Percentiles rank a stretch among this genome's conserved stretches.
Conservation (phyloP, 805 yeast species). For the Candida hungchunana region DNA sequence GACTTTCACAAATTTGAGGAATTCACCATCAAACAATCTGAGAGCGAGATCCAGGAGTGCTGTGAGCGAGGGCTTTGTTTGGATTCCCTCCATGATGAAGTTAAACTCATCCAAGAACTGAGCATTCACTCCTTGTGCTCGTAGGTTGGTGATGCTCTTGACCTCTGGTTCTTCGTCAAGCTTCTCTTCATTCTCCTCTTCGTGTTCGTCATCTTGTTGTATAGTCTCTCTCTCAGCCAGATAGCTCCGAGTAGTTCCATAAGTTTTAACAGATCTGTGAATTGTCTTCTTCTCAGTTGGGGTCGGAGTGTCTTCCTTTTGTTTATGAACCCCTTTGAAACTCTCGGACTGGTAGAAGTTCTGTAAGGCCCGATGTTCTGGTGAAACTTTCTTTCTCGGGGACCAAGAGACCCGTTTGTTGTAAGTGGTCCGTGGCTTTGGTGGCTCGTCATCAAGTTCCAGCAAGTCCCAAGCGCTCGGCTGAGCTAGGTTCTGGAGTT, state of each 20-base stretch:
- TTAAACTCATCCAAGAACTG: constrained; percentile 33
- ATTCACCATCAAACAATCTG: constrained; percentile 21
- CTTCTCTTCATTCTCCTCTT: constrained; percentile 11
- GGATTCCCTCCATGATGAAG: constrained; percentile 27
- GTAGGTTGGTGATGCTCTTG: constrained; percentile 27
- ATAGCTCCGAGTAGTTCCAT: constrained; percentile 30
- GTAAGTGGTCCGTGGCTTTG: background rate
- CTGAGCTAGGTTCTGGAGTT: background rate
- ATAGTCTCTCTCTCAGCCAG: constrained; percentile 12
- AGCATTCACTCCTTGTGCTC: constrained; percentile 32
- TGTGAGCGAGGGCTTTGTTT: constrained; percentile 15
- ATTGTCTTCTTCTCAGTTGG: background rate
- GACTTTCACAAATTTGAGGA: constrained; percentile 15
- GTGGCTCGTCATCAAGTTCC: constrained; percentile 5
- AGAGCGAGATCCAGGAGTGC: constrained; percentile 27
- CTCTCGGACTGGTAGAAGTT: too few relatives aligned
- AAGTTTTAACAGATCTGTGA: constrained; percentile 19
- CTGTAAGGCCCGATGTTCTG: too few relatives aligned
- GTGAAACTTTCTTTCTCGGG: too few relatives aligned
- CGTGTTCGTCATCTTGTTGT: constrained; percentile 11
- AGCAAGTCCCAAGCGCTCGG: constrained; percentile 10
- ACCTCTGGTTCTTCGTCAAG: constrained; percentile 13
- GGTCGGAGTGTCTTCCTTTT: background rate
- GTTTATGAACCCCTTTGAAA: too few relatives aligned
- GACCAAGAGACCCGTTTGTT: too few relatives aligned